Evolutionary conservation across 23 red algal genomes (phyloP).

Genomic region (Gracilariopsis chorda): DNA sequence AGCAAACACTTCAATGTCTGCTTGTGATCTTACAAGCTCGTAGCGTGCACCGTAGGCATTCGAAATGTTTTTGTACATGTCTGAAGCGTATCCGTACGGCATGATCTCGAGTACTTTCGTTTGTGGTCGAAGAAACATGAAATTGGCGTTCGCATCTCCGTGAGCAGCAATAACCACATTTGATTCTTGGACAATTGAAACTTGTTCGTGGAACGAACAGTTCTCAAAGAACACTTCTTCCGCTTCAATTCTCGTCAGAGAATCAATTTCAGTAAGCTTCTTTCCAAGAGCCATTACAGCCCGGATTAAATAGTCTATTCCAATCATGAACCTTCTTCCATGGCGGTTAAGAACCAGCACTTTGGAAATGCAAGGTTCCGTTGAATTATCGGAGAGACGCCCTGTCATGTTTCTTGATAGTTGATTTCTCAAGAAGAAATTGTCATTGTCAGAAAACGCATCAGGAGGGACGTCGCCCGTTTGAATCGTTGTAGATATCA

Average conservation of each 20-base stretch:
- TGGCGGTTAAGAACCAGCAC: slow-evolving; percentile 61
- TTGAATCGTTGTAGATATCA: slow-evolving; percentile 39
- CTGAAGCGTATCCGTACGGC: slow-evolving; percentile 53
- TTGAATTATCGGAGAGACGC: background rate
- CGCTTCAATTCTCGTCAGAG: slow-evolving; percentile 8
- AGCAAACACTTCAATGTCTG: slow-evolving; percentile 64
- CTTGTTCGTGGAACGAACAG: slow-evolving; percentile 73
- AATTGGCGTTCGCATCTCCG: slow-evolving; percentile 52
- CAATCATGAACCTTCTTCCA: slow-evolving; percentile 60
- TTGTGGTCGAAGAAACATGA: slow-evolving; percentile 51
- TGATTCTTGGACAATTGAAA: slow-evolving; percentile 66
- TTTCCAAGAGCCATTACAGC: slow-evolving; percentile 38
- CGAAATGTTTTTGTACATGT: slow-evolving; percentile 42
- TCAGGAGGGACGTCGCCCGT: slow-evolving; percentile 12
- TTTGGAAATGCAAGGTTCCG: slow-evolving; percentile 11
- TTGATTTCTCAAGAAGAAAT: slow-evolving; percentile 31
- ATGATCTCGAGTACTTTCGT: slow-evolving; percentile 54
- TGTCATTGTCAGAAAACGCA: background rate
- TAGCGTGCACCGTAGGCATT: slow-evolving; percentile 16
- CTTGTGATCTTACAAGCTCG: slow-evolving; percentile 25
- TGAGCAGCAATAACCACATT: slow-evolving; percentile 66
- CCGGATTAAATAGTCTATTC: slow-evolving; percentile 18
- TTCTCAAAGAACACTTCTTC: slow-evolving; percentile 87
- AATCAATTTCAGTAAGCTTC: background rate
- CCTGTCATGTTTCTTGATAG: background rate